Conservation (phyloP, 2,329 filamentous ascomycete species). For the Epichloe sylvatica region DNA sequence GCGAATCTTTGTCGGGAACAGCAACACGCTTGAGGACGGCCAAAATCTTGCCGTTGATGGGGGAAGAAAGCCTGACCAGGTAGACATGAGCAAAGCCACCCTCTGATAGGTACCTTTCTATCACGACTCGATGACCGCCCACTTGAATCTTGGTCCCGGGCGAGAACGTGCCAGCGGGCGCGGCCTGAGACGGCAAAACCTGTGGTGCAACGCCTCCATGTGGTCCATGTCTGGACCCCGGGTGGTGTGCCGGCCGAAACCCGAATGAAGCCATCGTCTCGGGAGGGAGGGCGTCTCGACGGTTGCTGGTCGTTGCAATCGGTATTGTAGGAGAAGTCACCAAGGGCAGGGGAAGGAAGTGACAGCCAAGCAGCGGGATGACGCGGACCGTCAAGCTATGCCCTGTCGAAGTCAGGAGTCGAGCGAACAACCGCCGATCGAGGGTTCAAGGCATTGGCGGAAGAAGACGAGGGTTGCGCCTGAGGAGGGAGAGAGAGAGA, state of each 20-base stretch:
- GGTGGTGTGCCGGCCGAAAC: conserved; percentile 18
- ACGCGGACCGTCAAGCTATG: background rate
- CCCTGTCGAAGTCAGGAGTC: background rate
- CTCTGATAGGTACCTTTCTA: conserved; percentile 95
- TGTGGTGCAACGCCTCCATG: conserved; percentile 31
- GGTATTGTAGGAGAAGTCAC: background rate
- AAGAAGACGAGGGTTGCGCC: background rate
- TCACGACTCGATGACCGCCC: conserved; percentile 79
- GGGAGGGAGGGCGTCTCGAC: background rate
- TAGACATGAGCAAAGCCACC: conserved; percentile 98
- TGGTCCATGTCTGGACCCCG: conserved; percentile 20
- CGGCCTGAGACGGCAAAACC: conserved; percentile 7
- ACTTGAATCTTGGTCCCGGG: conserved; percentile 96
- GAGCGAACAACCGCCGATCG: background rate
- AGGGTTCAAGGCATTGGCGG: background rate
- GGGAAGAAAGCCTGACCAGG: conserved; percentile 71
- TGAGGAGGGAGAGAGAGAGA: background rate
- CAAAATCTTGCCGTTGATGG: conserved; percentile 62
- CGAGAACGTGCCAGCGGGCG: conserved; percentile 73
- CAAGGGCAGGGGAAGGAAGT: background rate
- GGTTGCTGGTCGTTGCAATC: background rate
- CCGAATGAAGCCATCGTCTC: conserved; percentile 23
- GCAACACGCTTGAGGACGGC: conserved; percentile 91
- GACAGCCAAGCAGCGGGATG: background rate
- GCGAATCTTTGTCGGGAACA: conserved; percentile 85